Evolutionary conservation across 2,329 filamentous ascomycete species (phyloP).

Genomic region (Myriosclerotinia duriaeana): DNA sequence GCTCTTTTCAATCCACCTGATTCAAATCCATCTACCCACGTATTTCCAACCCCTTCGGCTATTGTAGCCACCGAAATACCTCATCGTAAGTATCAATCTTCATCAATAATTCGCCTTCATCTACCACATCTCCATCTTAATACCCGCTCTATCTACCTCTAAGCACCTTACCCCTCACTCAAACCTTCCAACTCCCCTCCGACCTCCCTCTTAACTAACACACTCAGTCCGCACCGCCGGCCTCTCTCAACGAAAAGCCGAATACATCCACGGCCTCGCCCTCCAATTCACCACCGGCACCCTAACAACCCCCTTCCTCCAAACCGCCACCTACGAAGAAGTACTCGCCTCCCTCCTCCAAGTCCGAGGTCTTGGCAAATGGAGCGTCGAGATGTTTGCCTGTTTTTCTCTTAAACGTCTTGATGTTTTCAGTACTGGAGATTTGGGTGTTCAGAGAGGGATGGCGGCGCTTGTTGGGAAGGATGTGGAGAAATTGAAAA

Average conservation of each 20-base stretch:
- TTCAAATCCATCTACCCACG: conserved; percentile 34
- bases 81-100: not conserved
- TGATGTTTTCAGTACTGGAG: conserved; percentile 90
- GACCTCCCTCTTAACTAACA: conserved; percentile 65
- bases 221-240: conserved; percentile 77
- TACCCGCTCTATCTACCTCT: not conserved
- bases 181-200: conserved; percentile 60
- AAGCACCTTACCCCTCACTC: too few species aligned
- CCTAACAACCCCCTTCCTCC: conserved; percentile 72
- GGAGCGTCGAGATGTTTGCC: conserved; percentile 98
- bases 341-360: conserved; percentile 79
- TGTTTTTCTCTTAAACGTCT: conserved; percentile 91
- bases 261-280: conserved; percentile 86
- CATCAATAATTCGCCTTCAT: not conserved
- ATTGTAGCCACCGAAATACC: conserved; percentile 65
- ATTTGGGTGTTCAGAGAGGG: conserved; percentile 88
- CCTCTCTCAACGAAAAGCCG: conserved; percentile 89
- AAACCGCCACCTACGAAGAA: conserved; percentile 79
- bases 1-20: conserved; percentile 60
- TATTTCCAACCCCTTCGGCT: conserved; percentile 74
- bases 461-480: conserved; percentile 85
- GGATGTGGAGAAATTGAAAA: conserved; percentile 81
- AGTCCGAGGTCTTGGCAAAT: conserved; percentile 81
- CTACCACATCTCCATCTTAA: not conserved
- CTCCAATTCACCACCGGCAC: conserved; percentile 76